These are phyloP conservation scores for Waltergamsia citrina DNA, from an alignment of 2,329 filamentous ascomycete species.

Conservation along the genomic window DNA sequence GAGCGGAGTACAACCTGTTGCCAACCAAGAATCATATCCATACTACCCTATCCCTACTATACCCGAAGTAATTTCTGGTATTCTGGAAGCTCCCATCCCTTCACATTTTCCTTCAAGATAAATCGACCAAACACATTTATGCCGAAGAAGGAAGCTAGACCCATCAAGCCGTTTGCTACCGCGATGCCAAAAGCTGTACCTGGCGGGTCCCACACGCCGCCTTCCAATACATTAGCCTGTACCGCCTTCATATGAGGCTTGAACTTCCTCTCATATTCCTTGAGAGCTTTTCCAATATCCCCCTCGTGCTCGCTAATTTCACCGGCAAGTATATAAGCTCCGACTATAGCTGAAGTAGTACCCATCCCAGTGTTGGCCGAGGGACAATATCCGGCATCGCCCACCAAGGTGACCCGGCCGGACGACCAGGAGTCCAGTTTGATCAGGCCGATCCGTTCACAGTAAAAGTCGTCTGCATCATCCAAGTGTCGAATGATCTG, in stretches of 20 bases:
- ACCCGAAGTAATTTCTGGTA: no score
- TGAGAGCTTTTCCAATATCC: not conserved
- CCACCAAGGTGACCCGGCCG: slow-evolving; percentile 32
- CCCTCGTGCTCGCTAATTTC: slow-evolving; percentile 20
- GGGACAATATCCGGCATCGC: slow-evolving; percentile 37
- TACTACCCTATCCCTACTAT: no score
- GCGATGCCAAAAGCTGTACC: not conserved
- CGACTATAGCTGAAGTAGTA: slow-evolving; percentile 30
- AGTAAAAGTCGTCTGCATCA: slow-evolving; percentile 30
- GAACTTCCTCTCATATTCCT: slow-evolving; percentile 1
- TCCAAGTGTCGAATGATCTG: slow-evolving; percentile 18
- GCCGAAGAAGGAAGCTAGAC: not conserved
- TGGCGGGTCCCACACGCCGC: not conserved
- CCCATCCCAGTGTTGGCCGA: slow-evolving; percentile 35
- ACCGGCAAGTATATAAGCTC: slow-evolving; percentile 41
- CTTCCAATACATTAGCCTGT: not conserved
- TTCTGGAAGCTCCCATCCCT: not conserved
- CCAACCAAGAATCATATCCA: no score
- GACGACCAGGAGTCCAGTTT: slow-evolving; percentile 19
- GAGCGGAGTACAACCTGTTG: no score
- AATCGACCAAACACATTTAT: not conserved
- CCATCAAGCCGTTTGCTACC: not conserved
- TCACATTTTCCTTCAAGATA: not conserved
- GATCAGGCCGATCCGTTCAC: slow-evolving; percentile 28
- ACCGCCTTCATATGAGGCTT: not conserved